Evolutionary conservation across 2,329 filamentous ascomycete species (phyloP), one percentile per base, ranked within the genome.

Genomic region (Bipolaris gigantea): DNA sequence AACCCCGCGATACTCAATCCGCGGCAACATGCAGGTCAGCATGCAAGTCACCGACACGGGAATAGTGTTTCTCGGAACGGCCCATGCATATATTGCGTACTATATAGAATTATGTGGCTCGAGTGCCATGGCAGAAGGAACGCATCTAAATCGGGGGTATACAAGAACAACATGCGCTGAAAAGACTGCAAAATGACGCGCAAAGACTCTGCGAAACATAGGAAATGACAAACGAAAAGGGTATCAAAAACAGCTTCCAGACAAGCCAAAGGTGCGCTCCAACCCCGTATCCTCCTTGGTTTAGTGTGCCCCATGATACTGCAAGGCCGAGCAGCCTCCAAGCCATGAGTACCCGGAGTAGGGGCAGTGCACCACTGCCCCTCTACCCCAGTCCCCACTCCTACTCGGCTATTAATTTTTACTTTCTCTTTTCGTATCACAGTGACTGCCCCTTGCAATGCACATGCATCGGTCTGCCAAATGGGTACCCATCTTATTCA

Each of bases 241-340:
- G 50, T 59, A 57, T 57, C 52, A 48, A 53, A 43, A 16, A 42
- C 35, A 16, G 43, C 21, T 50, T 27, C 35, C 19, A 34, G 42
- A 48, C 25, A 27, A 23, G 42, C 23, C 38, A 15, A 42, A 44
- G 27, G 44, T 44, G 40, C 27, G 19, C 36, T 42, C 43, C 15
- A 50, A 46, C 56, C 59, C 59, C 59, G 49, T 55, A 53, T 48
- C 50, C 44, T 46, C 32, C 45, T 19, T 49, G 30, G 27, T 33
- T 49, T 50, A 49, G 48, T 23, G 39, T 30, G 35, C 38, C 41
- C 38, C 48, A 48, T 48, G 39, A 23, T 19, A 40, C 33, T 19
- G 36, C 33, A 38, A 30, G 18, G 40, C 49, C 48, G 50, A 48
- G 30, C 46, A 53, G 55, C 44, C 38, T 36, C 52, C 48, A 48